Evolutionary conservation across 202 grass and related monocot species (phyloP).

Genomic region (Dendrocalamus latiflorus): DNA sequence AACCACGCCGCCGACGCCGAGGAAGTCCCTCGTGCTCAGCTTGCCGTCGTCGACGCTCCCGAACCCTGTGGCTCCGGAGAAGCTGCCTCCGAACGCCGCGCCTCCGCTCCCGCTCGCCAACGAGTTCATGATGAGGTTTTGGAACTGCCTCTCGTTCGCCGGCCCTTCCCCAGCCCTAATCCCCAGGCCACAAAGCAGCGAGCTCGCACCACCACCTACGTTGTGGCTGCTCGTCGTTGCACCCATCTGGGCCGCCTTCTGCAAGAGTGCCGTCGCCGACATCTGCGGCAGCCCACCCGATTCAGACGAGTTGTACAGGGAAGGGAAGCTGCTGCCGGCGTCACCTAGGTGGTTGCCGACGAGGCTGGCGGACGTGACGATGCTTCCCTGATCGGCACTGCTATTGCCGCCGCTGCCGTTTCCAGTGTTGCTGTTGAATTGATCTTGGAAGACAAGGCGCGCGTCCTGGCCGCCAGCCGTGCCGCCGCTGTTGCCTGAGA

Average conservation of each 20-base stretch:
- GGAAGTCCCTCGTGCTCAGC: conserved; percentile 80
- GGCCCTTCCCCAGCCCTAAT: conserved; percentile 21
- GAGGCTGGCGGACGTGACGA: conserved; percentile 14
- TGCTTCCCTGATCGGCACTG: background rate
- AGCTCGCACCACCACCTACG: conserved; percentile 6
- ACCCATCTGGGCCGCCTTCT: too few species aligned
- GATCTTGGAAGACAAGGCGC: conserved; percentile 51
- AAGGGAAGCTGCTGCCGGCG: conserved; percentile 25
- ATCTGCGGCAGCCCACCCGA: conserved; percentile 45
- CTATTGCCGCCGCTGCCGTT: background rate
- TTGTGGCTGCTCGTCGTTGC: conserved; percentile 47
- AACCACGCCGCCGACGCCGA: conserved; percentile 65
- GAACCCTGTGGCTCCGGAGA: conserved; percentile 6
- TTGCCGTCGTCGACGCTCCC: conserved; percentile 42
- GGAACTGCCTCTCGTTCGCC: conserved; percentile 53
- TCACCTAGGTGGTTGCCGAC: conserved; percentile 19
- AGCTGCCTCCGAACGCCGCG: conserved; percentile 10
- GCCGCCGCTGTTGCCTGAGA: conserved; percentile 34
- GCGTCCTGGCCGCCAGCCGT: conserved; percentile 23
- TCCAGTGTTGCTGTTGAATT: conserved; percentile 31
- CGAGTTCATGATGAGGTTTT: conserved; percentile 76
- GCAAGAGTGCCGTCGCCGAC: conserved; percentile 83
- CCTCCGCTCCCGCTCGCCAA: conserved; percentile 29
- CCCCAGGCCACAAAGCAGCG: conserved; percentile 45
- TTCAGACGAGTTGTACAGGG: conserved; percentile 29